Base-by-base conservation (phyloP, 2,329 filamentous ascomycete species). In the Arthrobotrys musiformis region DNA sequence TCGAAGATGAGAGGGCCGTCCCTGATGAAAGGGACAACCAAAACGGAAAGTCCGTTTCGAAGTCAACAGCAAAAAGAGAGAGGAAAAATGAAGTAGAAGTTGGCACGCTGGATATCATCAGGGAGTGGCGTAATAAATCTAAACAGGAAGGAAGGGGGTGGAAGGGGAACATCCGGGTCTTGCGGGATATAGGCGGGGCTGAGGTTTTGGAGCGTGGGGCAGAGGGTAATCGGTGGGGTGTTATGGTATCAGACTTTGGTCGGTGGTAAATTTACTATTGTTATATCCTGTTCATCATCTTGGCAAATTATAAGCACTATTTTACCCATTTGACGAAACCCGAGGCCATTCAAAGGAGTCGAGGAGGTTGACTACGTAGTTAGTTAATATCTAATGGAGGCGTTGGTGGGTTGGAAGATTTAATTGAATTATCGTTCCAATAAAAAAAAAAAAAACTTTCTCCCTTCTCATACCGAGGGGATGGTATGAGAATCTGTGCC, bases 191-290 rank as follows among this genome's bases (percentile, higher is more conserved):
- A 6, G 70, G 70, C 8, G 70, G 70, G 9, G 26, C 42, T 7
- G 70, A 74, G 11, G 62, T 33, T 19, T 61, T 44, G 8, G 70
- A 74, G 22, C 70, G 70, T 19, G 70, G 70, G 0, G 54, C 60
- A 8, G 62, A 62, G 54, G 70, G 70, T 11, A 68, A 68, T 40
- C 64, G 70, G 24, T 75, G 70, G 63, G 42, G 63, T 40, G 46
- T 75, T n/a, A n/a, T 75, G 44, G 63, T 75, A 11, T 73, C 69
- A 7, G 60, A 67, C n/a, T 37, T 63, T 30, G 46, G 40, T 4
- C 19, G 42, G 13, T 73, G 30, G 44, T 30, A 28, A 4, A 35
- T 3, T 24, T 24, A 24, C 19, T 24, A 11, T 6, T 35, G 11
- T 22, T 46, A 6, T 46, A 17, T 19, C 24, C 17, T 9, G 6